These are phyloP conservation scores for Harringtonia aguacate DNA, from an alignment of 2,329 filamentous ascomycete species.

Conservation along the genomic window DNA sequence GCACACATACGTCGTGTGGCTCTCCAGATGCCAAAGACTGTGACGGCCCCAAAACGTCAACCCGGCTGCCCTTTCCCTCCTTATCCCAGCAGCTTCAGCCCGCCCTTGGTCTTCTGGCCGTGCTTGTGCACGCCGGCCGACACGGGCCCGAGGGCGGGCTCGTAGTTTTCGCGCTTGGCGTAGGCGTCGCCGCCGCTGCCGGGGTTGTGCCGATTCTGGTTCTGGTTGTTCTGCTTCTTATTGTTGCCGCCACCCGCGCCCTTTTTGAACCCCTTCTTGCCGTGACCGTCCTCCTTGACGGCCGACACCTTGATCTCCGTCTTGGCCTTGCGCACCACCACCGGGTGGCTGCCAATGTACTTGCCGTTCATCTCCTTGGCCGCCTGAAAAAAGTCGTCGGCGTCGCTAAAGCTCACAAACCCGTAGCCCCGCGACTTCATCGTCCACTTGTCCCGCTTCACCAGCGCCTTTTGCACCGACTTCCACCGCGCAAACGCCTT, in stretches of 20 bases:
- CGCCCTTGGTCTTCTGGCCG: constrained; percentile 54
- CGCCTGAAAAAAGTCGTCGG: constrained; percentile 92
- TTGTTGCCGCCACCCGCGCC: constrained; percentile 15
- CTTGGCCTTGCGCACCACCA: constrained; percentile 75
- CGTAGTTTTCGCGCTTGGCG: constrained; percentile 25
- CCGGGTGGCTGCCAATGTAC: constrained; percentile 96
- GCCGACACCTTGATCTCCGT: constrained; percentile 77
- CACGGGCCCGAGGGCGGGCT: constrained; percentile 39
- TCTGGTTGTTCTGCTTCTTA: constrained; percentile 19
- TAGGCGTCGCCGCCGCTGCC: constrained; percentile 20
- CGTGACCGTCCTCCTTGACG: constrained; percentile 44
- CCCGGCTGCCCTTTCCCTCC: neutral
- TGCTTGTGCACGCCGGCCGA: constrained; percentile 48
- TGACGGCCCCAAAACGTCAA: neutral
- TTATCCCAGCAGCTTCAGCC: constrained; percentile 49
- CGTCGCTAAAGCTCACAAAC: constrained; percentile 91
- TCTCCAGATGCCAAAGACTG: too few species aligned
- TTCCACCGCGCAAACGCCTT: constrained; percentile 88
- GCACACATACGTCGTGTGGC: too few species aligned
- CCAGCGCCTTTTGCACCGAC: constrained; percentile 83
- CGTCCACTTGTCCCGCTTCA: constrained; percentile 89
- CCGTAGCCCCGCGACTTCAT: constrained; percentile 95
- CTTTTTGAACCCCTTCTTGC: constrained; percentile 20
- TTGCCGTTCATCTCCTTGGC: constrained; percentile 98
- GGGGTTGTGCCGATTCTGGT: constrained; percentile 19